Conservation (phyloP, 1,139 yeast species). For the Lodderomyces beijingensis region DNA sequence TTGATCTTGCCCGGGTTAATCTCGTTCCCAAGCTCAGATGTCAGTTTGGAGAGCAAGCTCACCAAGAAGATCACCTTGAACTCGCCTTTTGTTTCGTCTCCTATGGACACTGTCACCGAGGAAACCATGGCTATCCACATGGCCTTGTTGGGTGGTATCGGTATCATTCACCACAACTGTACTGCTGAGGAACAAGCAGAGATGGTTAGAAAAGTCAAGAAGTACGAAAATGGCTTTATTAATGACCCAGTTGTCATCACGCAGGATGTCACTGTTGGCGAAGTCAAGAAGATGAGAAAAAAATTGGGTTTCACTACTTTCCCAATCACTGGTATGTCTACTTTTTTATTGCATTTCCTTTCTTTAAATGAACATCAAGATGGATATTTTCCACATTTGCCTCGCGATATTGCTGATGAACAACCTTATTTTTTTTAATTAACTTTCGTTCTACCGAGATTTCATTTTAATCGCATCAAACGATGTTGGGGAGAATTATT, state of each 20-base stretch:
- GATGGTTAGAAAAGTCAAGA: slow-evolving; percentile 95
- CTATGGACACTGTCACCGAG: slow-evolving; percentile 99
- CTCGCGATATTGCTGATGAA: slow-evolving; percentile 57
- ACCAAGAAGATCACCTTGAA: slow-evolving; percentile 89
- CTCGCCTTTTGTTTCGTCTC: slow-evolving; percentile 95
- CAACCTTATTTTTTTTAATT: slow-evolving; percentile 37
- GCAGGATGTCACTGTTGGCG: slow-evolving; percentile 74
- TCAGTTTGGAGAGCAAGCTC: slow-evolving; percentile 75
- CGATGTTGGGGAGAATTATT: slow-evolving; percentile 88
- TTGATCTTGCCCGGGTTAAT: slow-evolving; percentile 93
- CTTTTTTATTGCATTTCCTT: slow-evolving; percentile 9
- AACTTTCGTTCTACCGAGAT: slow-evolving; percentile 99
- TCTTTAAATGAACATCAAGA: no score
- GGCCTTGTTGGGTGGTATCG: slow-evolving; percentile 99
- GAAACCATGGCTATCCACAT: slow-evolving; percentile 95
- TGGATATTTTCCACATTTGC: no score
- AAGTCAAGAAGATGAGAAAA: slow-evolving; percentile 68
- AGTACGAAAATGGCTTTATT: slow-evolving; percentile 95
- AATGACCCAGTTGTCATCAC: slow-evolving; percentile 86
- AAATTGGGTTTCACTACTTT: slow-evolving; percentile 90
- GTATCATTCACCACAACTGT: slow-evolving; percentile 97
- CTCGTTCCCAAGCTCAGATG: slow-evolving; percentile 76
- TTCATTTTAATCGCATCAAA: slow-evolving; percentile 80
- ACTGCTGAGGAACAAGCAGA: slow-evolving; percentile 96
- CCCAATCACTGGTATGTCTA: slow-evolving; percentile 97